Evolutionary conservation across 2,329 filamentous ascomycete genomes (phyloP).

Genomic region (Bipolaris bicolor): DNA sequence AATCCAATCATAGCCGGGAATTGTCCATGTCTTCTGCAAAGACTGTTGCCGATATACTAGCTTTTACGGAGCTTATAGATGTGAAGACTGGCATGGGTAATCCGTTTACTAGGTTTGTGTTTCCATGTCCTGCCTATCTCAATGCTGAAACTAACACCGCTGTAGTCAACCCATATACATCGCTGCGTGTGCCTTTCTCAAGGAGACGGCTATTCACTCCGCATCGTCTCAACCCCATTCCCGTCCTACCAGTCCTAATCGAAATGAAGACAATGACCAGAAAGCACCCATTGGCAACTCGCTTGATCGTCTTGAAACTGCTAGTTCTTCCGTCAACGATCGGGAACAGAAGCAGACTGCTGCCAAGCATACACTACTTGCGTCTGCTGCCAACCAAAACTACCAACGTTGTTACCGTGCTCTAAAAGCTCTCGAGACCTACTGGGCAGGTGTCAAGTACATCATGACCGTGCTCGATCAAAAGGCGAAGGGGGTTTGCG

Average conservation of each 20-base stretch:
- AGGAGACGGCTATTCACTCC: slow-evolving; percentile 76
- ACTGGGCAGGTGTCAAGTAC: slow-evolving; percentile 87
- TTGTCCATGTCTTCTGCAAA: slow-evolving; percentile 87
- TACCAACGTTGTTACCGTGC: slow-evolving; percentile 88
- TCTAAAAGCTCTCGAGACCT: slow-evolving; percentile 77
- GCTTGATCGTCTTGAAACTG: slow-evolving; percentile 10
- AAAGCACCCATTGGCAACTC: slow-evolving; percentile 3
- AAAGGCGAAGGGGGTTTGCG: slow-evolving; percentile 84
- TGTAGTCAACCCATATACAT: slow-evolving; percentile 86
- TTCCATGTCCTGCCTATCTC: background rate
- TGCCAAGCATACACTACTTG: slow-evolving; percentile 74
- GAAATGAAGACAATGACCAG: slow-evolving; percentile 8
- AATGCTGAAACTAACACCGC: slow-evolving; percentile 17
- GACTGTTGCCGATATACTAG: slow-evolving; percentile 86
- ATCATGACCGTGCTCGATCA: slow-evolving; percentile 86
- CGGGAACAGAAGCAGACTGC: slow-evolving; percentile 52
- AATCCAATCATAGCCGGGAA: slow-evolving; percentile 81
- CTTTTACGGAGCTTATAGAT: slow-evolving; percentile 85
- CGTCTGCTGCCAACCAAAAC: slow-evolving; percentile 82
- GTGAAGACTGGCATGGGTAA: slow-evolving; percentile 86
- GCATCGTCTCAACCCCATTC: slow-evolving; percentile 68
- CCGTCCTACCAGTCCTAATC: slow-evolving; percentile 53
- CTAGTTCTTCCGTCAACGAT: slow-evolving; percentile 26
- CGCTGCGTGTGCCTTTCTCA: slow-evolving; percentile 84
- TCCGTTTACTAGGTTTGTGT: slow-evolving; percentile 69